Base-by-base conservation (phyloP, 2,329 filamentous ascomycete genomes). In the Fusarium oligoseptatum region DNA sequence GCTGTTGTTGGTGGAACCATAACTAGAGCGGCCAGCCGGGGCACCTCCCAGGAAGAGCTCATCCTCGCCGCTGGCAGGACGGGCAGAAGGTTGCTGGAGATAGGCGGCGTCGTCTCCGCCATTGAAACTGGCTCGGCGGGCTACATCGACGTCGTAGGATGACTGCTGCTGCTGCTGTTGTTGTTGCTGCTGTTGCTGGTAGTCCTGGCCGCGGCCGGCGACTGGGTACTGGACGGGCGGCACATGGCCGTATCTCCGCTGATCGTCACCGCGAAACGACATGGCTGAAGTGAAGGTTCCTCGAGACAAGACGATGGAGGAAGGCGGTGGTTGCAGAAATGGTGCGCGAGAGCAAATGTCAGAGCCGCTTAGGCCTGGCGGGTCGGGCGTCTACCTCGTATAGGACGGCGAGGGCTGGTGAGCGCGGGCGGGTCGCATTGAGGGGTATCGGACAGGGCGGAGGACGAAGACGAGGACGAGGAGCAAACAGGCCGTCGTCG, bases 91-190 rank as follows among this genome's bases (percentile, higher is more conserved):
- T 61, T 80, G 80, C 39, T 77, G 80, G 76, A 89, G 87, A 76
- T 91, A 90, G 58, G 85, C 83, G 57, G 87, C 85, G 81, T 96
- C 93, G 81, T 97, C 94, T 74, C 92, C 93, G 75, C 88, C 90
- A 81, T 95, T 92, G 85, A 94, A 95, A 85, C 93, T 96, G 58
- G 90, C 88, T 74, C 90, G 88, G 75, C 93, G 88, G 50, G 80
- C 72, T 55, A 73, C 37, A 36, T 74, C 81, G 7, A 85, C 82
- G 73, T 77, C 75, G 64, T 79, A 77, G 69, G 84, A 82, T 52
- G 78, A 69, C 68, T 77, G 60, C 64, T 84, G 83, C 50, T 85
- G 82, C n/a, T 78, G 76, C 20, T 78, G 76, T 37, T 76, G 77
- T 45, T 79, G 75, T n/a, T 73, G 73, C 22, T 77, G 68, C 67